Conservation (phyloP, 176 grass and related monocot genomes). For the Pontederia paniculata region DNA sequence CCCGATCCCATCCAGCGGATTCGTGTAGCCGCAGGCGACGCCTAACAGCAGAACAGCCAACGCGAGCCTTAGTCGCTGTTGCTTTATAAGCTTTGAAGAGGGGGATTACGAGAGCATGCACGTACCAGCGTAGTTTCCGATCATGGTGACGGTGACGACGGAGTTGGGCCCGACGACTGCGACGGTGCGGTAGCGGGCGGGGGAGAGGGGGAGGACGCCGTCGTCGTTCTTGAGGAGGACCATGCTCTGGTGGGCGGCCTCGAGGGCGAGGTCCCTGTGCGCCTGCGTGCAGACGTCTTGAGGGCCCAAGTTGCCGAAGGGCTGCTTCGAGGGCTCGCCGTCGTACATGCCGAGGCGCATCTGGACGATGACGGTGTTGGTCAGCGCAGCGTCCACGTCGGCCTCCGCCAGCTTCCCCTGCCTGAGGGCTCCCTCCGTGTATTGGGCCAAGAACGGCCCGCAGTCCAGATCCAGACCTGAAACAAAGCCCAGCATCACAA, state of each 20-base stretch:
- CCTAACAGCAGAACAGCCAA: conserved; percentile 2
- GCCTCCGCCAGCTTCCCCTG: conserved; percentile 30
- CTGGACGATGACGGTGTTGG: conserved; percentile 56
- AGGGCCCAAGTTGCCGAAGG: conserved; percentile 44
- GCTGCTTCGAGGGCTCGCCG: conserved; percentile 32
- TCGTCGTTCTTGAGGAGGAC: conserved; percentile 58
- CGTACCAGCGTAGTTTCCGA: conserved; percentile 74
- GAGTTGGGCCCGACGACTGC: conserved; percentile 68
- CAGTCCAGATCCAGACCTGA: conserved; percentile 76
- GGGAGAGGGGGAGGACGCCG: conserved; percentile 27
- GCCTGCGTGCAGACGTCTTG: conserved; percentile 43
- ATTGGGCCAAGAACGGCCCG: conserved; percentile 48
- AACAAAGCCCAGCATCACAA: background rate
- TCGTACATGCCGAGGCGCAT: conserved; percentile 89
- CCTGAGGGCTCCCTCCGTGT: conserved; percentile 32
- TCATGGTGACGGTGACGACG: conserved; percentile 60
- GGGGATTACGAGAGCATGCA: background rate
- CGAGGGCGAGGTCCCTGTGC: conserved; percentile 47
- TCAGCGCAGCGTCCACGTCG: conserved; percentile 42
- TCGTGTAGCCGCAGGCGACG: conserved; percentile 52
- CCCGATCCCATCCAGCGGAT: conserved; percentile 44
- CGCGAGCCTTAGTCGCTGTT: too few relatives aligned
- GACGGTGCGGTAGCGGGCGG: conserved; percentile 6
- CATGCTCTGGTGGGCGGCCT: conserved; percentile 51
- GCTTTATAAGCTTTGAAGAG: too few relatives aligned